phyloP scores from a whole-genome alignment of 495 filamentous ascomycete genomes.

The Penicillium pancosmium region DNA sequence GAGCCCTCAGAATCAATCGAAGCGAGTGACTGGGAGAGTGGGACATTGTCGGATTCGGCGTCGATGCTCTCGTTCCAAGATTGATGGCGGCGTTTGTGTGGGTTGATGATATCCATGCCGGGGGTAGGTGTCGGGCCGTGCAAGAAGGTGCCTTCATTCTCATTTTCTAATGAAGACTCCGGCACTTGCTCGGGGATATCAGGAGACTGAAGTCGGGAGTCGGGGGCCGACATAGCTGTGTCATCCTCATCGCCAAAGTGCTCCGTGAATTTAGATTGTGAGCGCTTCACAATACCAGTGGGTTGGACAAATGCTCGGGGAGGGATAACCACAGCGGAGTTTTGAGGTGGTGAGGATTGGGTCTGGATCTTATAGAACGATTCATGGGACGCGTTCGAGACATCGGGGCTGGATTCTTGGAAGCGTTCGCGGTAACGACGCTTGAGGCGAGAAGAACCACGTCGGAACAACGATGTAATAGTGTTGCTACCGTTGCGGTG shows the following conservation, averaged over 20 bases:
- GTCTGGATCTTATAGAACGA: slow-evolving; percentile 61
- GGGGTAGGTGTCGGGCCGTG: slow-evolving; percentile 29
- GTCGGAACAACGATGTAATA: slow-evolving; percentile 75
- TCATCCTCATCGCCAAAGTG: slow-evolving; percentile 80
- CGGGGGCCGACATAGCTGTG: slow-evolving; percentile 72
- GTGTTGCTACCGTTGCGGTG: slow-evolving; percentile 38
- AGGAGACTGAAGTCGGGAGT: slow-evolving; percentile 74
- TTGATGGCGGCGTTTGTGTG: slow-evolving; percentile 30
- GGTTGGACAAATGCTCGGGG: slow-evolving; percentile 45
- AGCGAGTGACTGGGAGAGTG: slow-evolving; percentile 73
- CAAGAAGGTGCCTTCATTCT: slow-evolving; percentile 22
- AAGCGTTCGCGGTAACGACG: slow-evolving; percentile 60
- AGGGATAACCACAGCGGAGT: slow-evolving; percentile 33
- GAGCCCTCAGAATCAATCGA: slow-evolving; percentile 91
- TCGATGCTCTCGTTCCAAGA: slow-evolving; percentile 44
- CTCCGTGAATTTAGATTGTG: slow-evolving; percentile 90
- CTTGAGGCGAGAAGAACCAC: slow-evolving; percentile 61
- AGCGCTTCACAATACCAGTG: slow-evolving; percentile 66
- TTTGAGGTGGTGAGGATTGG: slow-evolving; percentile 37
- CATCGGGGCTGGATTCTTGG: slow-evolving; percentile 53
- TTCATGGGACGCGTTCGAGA: slow-evolving; percentile 86
- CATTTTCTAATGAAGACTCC: slow-evolving; percentile 31
- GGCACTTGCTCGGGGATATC: slow-evolving; percentile 41
- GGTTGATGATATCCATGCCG: slow-evolving; percentile 33
- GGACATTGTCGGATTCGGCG: slow-evolving; percentile 38